phyloP scores from a whole-genome alignment of 768 basidiomycete genomes.

The Ramaria sp. region DNA sequence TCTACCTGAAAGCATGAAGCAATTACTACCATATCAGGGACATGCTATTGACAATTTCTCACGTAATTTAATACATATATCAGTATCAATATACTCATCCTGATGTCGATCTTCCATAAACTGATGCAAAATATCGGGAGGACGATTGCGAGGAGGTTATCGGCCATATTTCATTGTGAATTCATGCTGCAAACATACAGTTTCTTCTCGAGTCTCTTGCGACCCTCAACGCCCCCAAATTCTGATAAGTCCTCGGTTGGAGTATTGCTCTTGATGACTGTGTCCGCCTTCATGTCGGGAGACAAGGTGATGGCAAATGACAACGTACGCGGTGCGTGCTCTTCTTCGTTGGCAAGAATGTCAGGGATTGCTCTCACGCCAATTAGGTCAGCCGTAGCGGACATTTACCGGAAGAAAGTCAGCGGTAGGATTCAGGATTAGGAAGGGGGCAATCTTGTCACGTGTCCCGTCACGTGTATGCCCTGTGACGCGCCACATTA shows the following conservation, averaged over 20 bases:
- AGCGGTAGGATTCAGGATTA: too few relatives aligned
- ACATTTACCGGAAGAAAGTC: too few relatives aligned
- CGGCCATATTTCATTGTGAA: constrained; percentile 28
- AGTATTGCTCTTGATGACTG: background rate
- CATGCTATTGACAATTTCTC: background rate
- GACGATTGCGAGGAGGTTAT: background rate
- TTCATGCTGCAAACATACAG: constrained; percentile 32
- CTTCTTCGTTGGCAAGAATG: background rate
- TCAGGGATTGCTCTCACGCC: background rate
- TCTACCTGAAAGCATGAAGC: constrained; percentile 38
- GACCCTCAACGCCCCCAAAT: constrained; percentile 37
- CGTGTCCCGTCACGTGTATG: too few relatives aligned
- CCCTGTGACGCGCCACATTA: too few relatives aligned
- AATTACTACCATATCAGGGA: too few relatives aligned
- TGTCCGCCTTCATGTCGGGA: background rate
- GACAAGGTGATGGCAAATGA: background rate
- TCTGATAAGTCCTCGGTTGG: constrained; percentile 16
- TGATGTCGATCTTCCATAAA: constrained; percentile 19
- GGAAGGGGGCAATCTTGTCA: too few relatives aligned
- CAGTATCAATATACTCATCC: constrained; percentile 25
- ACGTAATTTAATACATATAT: constrained; percentile 28
- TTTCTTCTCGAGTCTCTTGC: constrained; percentile 38
- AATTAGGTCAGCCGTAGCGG: background rate
- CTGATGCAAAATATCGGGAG: background rate
- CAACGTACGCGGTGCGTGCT: background rate